These are phyloP conservation scores for Boletus tylopilopsis DNA, from an alignment of 768 basidiomycete genomes.

Conservation along the genomic window DNA sequence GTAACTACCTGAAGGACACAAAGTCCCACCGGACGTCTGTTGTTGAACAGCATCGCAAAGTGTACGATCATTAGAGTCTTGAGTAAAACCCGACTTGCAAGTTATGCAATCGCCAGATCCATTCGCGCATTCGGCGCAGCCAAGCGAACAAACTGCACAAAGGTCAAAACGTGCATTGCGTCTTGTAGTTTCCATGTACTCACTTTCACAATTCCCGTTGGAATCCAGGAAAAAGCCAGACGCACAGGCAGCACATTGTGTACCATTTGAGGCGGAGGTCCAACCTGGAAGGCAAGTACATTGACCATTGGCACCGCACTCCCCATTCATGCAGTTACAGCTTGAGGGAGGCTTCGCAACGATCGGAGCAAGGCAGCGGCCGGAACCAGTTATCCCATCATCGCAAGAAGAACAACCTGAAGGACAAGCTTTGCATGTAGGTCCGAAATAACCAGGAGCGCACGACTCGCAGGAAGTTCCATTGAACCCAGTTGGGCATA, in stretches of 20 bases:
- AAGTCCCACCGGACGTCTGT: slow-evolving; percentile 46
- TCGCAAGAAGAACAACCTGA: slow-evolving; percentile 67
- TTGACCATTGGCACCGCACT: slow-evolving; percentile 63
- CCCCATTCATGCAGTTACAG: slow-evolving; percentile 83
- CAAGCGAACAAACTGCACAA: slow-evolving; percentile 60
- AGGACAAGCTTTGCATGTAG: slow-evolving; percentile 67
- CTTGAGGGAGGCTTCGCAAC: slow-evolving; percentile 52
- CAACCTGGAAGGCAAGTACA: slow-evolving; percentile 79
- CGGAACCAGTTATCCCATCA: slow-evolving; percentile 75
- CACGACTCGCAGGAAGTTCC: slow-evolving; percentile 82
- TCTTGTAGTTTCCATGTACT: slow-evolving; percentile 9
- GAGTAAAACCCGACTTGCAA: slow-evolving; percentile 69
- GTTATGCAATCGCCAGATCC: slow-evolving; percentile 65
- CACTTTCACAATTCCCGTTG: slow-evolving; percentile 71
- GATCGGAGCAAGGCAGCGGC: slow-evolving; percentile 56
- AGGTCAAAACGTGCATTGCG: slow-evolving; percentile 3
- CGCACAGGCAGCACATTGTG: slow-evolving; percentile 71
- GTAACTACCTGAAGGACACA: slow-evolving; percentile 69
- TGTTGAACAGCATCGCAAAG: slow-evolving; percentile 56
- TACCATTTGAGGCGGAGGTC: slow-evolving; percentile 66
- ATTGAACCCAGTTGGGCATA: slow-evolving; percentile 69
- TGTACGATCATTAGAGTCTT: slow-evolving; percentile 61
- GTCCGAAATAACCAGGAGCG: slow-evolving; percentile 69
- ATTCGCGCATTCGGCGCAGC: slow-evolving; percentile 68
- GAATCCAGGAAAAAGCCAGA: slow-evolving; percentile 70